Evolutionary conservation across 1,284 basidiomycete species (phyloP).

Genomic region (Meira miltonrushii): DNA sequence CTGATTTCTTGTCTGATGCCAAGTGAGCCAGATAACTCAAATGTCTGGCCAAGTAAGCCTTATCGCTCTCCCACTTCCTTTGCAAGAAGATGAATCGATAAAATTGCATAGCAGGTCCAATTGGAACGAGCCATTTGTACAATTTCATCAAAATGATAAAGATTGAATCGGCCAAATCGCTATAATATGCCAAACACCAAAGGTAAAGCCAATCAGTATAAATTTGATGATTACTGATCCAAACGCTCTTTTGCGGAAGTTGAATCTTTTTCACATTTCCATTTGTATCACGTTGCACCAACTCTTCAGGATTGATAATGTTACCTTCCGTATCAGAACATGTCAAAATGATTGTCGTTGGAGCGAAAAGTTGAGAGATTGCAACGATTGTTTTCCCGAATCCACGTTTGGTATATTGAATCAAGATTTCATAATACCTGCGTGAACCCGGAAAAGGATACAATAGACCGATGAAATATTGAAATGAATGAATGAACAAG

Average conservation of each 20-base stretch:
- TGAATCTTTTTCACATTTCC: constrained; percentile 24
- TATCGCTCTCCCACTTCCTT: constrained; percentile 34
- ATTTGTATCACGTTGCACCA: constrained; percentile 23
- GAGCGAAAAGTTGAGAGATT: constrained; percentile 41
- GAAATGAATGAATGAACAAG: constrained; percentile 25
- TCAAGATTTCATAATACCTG: constrained; percentile 21
- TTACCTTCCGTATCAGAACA: constrained; percentile 33
- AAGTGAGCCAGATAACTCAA: constrained; percentile 19
- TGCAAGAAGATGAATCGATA: constrained; percentile 43
- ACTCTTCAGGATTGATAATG: constrained; percentile 27
- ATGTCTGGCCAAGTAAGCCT: constrained; percentile 26
- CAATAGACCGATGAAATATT: constrained; percentile 29
- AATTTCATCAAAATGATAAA: constrained; percentile 39
- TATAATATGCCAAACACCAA: constrained; percentile 41
- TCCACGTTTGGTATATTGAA: constrained; percentile 33
- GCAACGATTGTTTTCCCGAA: constrained; percentile 27
- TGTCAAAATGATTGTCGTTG: constrained; percentile 33
- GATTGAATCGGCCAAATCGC: constrained; percentile 30
- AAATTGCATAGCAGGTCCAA: constrained; percentile 38
- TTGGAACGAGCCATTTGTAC: constrained; percentile 27
- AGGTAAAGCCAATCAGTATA: constrained; percentile 49
- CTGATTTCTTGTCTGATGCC: not conserved
- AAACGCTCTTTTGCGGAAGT: constrained; percentile 26
- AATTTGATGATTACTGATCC: constrained; percentile 44
- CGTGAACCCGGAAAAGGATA: constrained; percentile 19